Evolutionary conservation across 805 yeast species (phyloP).

Genomic region (Osmozyma mogii): DNA sequence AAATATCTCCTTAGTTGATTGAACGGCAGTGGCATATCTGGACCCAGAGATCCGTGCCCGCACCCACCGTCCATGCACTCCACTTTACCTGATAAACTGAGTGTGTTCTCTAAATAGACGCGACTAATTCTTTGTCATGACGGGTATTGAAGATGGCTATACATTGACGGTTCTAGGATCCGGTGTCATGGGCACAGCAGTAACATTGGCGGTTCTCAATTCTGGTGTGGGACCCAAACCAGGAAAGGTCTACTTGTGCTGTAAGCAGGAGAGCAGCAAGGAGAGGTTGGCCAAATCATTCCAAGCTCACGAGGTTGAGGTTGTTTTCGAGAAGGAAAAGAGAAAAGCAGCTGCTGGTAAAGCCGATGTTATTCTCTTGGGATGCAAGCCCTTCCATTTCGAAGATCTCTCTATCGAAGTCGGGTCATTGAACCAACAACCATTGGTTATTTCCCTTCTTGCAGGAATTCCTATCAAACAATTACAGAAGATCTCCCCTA

Average conservation of each 20-base stretch:
- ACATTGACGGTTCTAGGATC: slow-evolving; percentile 80
- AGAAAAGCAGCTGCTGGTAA: slow-evolving; percentile 53
- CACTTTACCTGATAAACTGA: no score
- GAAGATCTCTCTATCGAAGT: slow-evolving; percentile 51
- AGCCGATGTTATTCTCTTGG: slow-evolving; percentile 70
- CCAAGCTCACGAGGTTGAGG: slow-evolving; percentile 32
- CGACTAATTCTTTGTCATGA: neutral
- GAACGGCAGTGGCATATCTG: no score
- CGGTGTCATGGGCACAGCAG: slow-evolving; percentile 95
- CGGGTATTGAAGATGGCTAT: slow-evolving; percentile 11
- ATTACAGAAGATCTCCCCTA: slow-evolving; percentile 43
- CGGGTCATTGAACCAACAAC: slow-evolving; percentile 40
- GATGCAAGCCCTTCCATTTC: slow-evolving; percentile 82
- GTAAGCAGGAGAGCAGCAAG: slow-evolving; percentile 43
- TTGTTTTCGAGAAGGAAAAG: slow-evolving; percentile 32
- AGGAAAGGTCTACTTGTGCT: slow-evolving; percentile 68
- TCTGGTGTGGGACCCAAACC: slow-evolving; percentile 50
- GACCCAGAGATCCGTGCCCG: no score
- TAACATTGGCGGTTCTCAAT: slow-evolving; percentile 67
- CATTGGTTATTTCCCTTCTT: slow-evolving; percentile 66
- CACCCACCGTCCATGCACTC: no score
- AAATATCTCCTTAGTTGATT: no score
- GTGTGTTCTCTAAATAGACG: no score
- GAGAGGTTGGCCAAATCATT: slow-evolving; percentile 18
- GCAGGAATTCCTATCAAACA: slow-evolving; percentile 90